A percentile compares a stretch with the other conserved stretches of the same genome.
Conservation (phyloP, 1,139 yeast species). For the Yamadazyma blattariae region DNA sequence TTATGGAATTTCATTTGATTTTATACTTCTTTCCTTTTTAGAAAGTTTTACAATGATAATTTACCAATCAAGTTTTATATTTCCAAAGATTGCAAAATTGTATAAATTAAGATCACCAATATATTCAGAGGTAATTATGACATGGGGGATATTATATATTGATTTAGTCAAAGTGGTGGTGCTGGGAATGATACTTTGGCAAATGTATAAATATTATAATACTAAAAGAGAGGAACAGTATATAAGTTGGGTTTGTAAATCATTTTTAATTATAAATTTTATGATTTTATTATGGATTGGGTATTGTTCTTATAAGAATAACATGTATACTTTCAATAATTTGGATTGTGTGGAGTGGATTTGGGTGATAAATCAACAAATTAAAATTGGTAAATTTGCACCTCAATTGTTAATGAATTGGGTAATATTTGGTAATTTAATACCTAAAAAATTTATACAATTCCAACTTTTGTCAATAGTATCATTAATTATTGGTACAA, state of each 20-base stretch:
- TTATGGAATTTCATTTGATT: slow-evolving; percentile 29
- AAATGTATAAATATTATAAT: slow-evolving; percentile 15
- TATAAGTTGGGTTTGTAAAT: slow-evolving; percentile 15
- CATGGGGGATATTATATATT: slow-evolving; percentile 6
- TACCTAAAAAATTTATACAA: slow-evolving; percentile 7
- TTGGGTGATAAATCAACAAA: slow-evolving; percentile 23
- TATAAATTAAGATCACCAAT: slow-evolving; percentile 17
- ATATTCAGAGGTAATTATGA: slow-evolving; percentile 13
- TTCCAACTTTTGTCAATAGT: slow-evolving; percentile 3
- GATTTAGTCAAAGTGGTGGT: slow-evolving; percentile 16
- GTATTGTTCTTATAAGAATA: background rate
- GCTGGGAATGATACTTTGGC: slow-evolving; percentile 13
- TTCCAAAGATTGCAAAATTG: slow-evolving; percentile 1
- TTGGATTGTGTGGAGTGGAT: slow-evolving; percentile 28
- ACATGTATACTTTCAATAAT: slow-evolving; percentile 7
- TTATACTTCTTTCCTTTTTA: slow-evolving; percentile 14
- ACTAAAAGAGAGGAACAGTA: slow-evolving; percentile 25
- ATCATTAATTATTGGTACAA: slow-evolving; percentile 4
- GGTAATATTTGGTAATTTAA: slow-evolving; percentile 11
- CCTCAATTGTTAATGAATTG: slow-evolving; percentile 33
- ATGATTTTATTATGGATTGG: slow-evolving; percentile 7
- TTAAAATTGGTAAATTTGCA: slow-evolving; percentile 14
- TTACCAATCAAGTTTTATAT: slow-evolving; percentile 16
- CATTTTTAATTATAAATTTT: slow-evolving; percentile 9
- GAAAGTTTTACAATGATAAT: slow-evolving; percentile 12